Evolutionary conservation across 225 moss, liverwort and hornwort genomes (phyloP).

Genomic region (Climacium dendroides): DNA sequence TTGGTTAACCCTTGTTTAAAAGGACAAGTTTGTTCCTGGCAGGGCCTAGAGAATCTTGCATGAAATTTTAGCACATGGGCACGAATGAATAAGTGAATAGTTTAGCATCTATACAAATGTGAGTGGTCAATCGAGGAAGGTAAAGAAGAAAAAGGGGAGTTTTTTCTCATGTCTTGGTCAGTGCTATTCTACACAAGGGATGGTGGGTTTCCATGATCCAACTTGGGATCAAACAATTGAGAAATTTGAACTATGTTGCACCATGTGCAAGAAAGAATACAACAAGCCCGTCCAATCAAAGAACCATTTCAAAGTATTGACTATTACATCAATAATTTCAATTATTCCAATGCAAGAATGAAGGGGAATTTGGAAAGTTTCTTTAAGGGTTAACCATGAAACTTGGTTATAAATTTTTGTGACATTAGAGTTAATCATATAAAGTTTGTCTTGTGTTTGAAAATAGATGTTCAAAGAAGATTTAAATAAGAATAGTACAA

Average conservation of each 20-base stretch:
- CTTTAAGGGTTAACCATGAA: background rate
- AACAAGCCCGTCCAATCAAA: background rate
- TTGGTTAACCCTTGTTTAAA: background rate
- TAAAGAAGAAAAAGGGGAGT: background rate
- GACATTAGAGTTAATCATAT: too few species aligned
- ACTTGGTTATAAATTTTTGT: background rate
- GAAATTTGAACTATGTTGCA: background rate
- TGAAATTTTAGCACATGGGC: background rate
- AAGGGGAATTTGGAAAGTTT: background rate
- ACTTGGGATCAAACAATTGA: background rate
- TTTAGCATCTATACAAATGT: too few species aligned
- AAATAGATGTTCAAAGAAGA: too few species aligned
- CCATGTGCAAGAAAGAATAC: background rate
- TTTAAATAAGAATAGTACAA: too few species aligned
- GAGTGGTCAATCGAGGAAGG: background rate
- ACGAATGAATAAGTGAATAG: too few species aligned
- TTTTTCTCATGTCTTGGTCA: background rate
- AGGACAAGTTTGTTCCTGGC: background rate
- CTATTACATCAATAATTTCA: background rate
- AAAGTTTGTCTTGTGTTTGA: too few species aligned
- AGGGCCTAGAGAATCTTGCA: background rate
- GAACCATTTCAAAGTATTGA: background rate
- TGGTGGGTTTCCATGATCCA: background rate
- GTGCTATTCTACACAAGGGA: fast-evolving
- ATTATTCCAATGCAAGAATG: background rate